A percentile compares a stretch with the other conserved stretches of the same genome.
phyloP scores from a whole-genome alignment of 2,329 filamentous ascomycete species.

The Stachybotrys chartarum region DNA sequence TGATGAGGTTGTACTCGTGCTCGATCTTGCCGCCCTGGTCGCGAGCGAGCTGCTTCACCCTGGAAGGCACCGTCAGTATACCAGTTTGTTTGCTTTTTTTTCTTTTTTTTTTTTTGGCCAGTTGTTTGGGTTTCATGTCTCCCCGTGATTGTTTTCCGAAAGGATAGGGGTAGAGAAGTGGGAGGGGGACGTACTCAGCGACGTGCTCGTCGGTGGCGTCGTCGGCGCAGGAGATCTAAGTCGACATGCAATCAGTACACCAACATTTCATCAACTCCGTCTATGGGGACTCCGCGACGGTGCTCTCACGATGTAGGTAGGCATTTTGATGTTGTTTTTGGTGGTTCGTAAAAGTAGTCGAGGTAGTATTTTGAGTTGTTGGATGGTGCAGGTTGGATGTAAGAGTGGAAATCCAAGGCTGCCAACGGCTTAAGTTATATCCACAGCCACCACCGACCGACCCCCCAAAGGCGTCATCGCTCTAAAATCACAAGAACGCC shows the following conservation, averaged over 20 bases:
- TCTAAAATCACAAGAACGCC: not conserved
- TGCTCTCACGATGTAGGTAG: slow-evolving; percentile 46
- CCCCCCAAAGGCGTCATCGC: not conserved
- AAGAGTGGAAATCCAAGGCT: slow-evolving; percentile 4
- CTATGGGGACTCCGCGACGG: not conserved
- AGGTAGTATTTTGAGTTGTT: not conserved
- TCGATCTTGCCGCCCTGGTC: slow-evolving; percentile 77
- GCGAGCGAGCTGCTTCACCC: slow-evolving; percentile 67
- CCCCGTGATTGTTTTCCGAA: slow-evolving; percentile 2
- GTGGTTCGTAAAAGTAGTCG: slow-evolving; percentile 3
- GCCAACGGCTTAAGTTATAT: not conserved
- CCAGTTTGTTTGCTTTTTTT: not conserved
- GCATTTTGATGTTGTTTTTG: slow-evolving; percentile 32
- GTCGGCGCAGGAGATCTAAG: slow-evolving; percentile 72
- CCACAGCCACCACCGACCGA: not conserved
- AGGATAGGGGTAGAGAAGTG: not conserved
- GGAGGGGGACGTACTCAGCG: slow-evolving; percentile 44
- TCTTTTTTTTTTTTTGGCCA: not conserved
- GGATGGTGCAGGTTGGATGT: slow-evolving; percentile 5
- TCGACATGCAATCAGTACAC: not conserved
- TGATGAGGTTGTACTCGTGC: slow-evolving; percentile 81
- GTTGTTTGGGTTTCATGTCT: slow-evolving; percentile 1
- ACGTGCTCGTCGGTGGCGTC: slow-evolving; percentile 61
- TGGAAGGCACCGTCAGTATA: slow-evolving; percentile 23
- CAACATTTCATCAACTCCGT: not conserved